Conservation (phyloP, 2,329 filamentous ascomycete species). For the Endothia cerciana region DNA sequence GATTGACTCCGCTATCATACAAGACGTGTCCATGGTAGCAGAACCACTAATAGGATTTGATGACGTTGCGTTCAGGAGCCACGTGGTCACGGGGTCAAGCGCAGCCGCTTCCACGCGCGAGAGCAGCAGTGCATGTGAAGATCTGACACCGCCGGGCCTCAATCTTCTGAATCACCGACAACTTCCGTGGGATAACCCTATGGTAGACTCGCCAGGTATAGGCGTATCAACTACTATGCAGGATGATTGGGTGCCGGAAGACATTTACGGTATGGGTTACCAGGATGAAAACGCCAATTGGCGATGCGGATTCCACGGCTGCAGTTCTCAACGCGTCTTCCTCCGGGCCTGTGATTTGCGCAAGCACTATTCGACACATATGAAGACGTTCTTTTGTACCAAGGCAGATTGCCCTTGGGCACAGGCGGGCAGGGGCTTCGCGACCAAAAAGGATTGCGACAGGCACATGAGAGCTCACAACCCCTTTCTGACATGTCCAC, state of each 20-base stretch:
- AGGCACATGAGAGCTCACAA: background rate
- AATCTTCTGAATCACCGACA: background rate
- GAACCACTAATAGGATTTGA: background rate
- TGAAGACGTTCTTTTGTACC: background rate
- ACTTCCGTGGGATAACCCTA: background rate
- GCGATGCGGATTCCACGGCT: background rate
- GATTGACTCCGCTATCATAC: background rate
- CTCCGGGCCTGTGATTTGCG: background rate
- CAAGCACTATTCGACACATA: background rate
- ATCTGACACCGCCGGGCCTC: background rate
- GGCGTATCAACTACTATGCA: background rate
- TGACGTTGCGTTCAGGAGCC: background rate
- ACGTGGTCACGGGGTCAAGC: background rate
- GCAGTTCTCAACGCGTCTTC: background rate
- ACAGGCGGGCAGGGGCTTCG: background rate
- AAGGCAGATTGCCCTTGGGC: background rate
- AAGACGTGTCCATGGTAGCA: too few species aligned
- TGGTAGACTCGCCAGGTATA: background rate
- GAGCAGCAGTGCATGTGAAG: background rate
- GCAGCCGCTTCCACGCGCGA: background rate
- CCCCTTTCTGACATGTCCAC: background rate
- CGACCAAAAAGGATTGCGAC: background rate
- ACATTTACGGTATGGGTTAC: background rate
- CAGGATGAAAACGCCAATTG: background rate
- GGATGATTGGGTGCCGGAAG: background rate